Conservation (phyloP, 306 rosid species). For the Begonia peltatifolia region DNA sequence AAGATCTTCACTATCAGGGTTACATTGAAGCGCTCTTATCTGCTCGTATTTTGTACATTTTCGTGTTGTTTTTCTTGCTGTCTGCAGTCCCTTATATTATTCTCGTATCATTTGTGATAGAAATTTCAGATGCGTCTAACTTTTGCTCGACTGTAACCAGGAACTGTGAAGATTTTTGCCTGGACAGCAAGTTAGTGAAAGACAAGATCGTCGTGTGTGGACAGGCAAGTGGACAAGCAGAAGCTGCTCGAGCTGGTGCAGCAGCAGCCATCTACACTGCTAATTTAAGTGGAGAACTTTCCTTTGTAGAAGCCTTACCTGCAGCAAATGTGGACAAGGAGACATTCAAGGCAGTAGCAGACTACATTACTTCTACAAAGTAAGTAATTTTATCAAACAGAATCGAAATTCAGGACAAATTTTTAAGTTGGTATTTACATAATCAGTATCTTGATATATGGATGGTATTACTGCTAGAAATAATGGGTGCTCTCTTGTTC, state of each 20-base stretch:
- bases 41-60: too few species aligned
- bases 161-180: background rate
- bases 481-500: background rate
- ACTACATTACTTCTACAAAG: background rate
- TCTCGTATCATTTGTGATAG: too few species aligned
- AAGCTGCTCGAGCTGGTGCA: background rate
- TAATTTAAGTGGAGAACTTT: background rate
- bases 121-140: background rate
- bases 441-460: background rate
- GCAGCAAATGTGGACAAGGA: background rate
- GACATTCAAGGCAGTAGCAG: background rate
- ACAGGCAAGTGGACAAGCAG: background rate
- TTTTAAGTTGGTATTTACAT: background rate
- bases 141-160: background rate
- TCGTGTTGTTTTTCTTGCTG: too few species aligned
- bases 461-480: too few species aligned
- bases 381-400: background rate
- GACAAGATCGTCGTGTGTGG: background rate
- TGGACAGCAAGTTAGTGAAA: background rate
- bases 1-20: too few species aligned
- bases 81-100: too few species aligned
- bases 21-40: too few species aligned
- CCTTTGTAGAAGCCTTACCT: background rate
- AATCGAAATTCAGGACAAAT: too few species aligned
- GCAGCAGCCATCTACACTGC: background rate